These are phyloP conservation scores for Peronosclerospora sorghi DNA, from an alignment of 352 stramenopile genomes.

Conservation along the genomic window DNA sequence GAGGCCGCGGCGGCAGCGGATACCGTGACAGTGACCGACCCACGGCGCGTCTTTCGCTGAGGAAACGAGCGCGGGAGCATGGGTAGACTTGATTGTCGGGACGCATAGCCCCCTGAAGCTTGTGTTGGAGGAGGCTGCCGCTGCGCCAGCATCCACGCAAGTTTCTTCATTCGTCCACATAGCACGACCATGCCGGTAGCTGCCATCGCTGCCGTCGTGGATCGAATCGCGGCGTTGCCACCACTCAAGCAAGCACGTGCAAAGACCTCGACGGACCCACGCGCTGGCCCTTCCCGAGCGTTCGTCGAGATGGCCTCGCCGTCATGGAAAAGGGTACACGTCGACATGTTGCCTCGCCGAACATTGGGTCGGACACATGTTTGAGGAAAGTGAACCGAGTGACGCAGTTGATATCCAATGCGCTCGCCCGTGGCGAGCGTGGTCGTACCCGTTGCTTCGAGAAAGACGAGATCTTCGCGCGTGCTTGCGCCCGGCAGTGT, in stretches of 20 bases:
- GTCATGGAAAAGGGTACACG: conserved; percentile 45
- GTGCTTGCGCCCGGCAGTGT: conserved; percentile 18
- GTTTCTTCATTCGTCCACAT: conserved; percentile 59
- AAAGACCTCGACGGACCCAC: conserved; percentile 22
- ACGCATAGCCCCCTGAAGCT: conserved; percentile 5
- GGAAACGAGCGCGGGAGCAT: conserved; percentile 17
- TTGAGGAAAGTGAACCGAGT: conserved; percentile 51
- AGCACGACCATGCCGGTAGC: conserved; percentile 23
- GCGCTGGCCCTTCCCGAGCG: conserved; percentile 9
- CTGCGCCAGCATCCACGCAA: conserved; percentile 41
- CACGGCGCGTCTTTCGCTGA: conserved; percentile 7
- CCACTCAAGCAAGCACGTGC: conserved; percentile 20
- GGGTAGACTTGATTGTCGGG: conserved; percentile 11
- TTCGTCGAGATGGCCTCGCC: conserved; percentile 12
- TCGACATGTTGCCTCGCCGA: conserved; percentile 37
- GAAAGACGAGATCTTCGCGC: conserved; percentile 52
- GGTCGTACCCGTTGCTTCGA: conserved; percentile 39
- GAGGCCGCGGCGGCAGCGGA: conserved; percentile 14
- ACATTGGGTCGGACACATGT: conserved; percentile 24
- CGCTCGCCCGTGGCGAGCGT: conserved; percentile 36
- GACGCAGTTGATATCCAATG: conserved; percentile 47
- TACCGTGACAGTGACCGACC: conserved; percentile 18
- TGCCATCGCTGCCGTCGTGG: conserved; percentile 22
- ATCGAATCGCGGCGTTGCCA: conserved; percentile 19
- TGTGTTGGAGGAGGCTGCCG: conserved; percentile 10